A percentile compares a stretch with the other conserved stretches of the same genome.
Evolutionary conservation across 345 rosid species (phyloP).

Genomic region (Eucalyptus cladocalyx): DNA sequence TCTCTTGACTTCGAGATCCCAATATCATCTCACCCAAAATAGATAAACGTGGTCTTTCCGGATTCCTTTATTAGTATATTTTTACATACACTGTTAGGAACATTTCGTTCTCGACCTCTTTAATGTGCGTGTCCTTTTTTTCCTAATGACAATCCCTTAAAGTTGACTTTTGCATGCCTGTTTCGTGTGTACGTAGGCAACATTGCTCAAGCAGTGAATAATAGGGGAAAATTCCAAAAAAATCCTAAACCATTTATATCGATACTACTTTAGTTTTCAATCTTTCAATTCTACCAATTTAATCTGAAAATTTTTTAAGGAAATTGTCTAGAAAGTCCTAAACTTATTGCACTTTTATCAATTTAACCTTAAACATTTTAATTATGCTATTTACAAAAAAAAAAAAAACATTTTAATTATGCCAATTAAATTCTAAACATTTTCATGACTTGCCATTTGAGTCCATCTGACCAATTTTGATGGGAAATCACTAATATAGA

Average conservation of each 20-base stretch:
- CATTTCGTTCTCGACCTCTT: not conserved
- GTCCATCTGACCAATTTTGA: no score
- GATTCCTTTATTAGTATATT: not conserved
- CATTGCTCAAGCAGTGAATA: not conserved
- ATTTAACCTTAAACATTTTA: no score
- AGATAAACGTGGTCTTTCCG: not conserved
- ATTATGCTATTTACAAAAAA: no score
- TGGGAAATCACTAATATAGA: not conserved
- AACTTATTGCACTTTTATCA: no score
- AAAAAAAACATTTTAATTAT: no score
- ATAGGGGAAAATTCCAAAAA: no score
- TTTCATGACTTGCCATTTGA: no score
- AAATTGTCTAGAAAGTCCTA: not conserved
- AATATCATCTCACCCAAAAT: not conserved
- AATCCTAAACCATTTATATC: no score
- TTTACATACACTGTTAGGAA: not conserved
- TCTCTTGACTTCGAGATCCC: not conserved
- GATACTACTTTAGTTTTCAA: not conserved
- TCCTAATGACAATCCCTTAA: not conserved
- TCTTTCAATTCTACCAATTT: no score
- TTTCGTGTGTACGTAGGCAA: not conserved
- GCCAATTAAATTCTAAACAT: no score
- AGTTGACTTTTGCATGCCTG: not conserved
- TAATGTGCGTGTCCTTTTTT: no score
- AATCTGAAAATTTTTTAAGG: accelerated